Percentiles rank a stretch among this genome's conserved stretches.
phyloP scores from a whole-genome alignment of 768 basidiomycete genomes.

The Boletus barrowsii region DNA sequence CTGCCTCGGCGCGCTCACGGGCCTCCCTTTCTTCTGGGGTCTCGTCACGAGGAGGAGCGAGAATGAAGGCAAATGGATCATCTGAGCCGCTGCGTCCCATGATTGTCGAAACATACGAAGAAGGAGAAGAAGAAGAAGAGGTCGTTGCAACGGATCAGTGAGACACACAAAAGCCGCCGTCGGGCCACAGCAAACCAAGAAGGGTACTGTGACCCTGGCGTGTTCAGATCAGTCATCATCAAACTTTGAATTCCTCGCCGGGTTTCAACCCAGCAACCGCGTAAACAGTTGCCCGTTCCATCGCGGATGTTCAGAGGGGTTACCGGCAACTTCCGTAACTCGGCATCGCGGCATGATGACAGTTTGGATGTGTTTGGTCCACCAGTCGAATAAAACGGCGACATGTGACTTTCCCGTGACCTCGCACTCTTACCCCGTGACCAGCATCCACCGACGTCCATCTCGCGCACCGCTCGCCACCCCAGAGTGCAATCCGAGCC shows the following conservation, averaged over 20 bases:
- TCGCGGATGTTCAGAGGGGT: too few species aligned
- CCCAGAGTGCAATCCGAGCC: not conserved
- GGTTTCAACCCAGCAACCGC: too few species aligned
- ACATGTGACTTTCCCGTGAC: slow-evolving; percentile 45
- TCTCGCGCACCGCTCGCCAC: slow-evolving; percentile 5
- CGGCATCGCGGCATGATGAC: too few species aligned
- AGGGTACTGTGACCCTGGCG: not conserved
- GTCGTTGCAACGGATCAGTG: not conserved
- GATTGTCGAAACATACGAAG: too few species aligned
- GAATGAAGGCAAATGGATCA: slow-evolving; percentile 59
- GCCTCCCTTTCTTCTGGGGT: slow-evolving; percentile 51
- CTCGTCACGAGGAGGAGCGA: slow-evolving; percentile 66
- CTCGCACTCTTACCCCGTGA: slow-evolving; percentile 40
- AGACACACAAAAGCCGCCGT: slow-evolving; percentile 1
- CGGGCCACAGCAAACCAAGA: not conserved
- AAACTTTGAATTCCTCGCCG: too few species aligned
- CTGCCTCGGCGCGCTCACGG: slow-evolving; percentile 59
- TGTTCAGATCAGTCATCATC: not conserved
- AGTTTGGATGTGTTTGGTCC: slow-evolving; percentile 34
- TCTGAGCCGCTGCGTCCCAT: slow-evolving; percentile 40
- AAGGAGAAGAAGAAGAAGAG: not conserved
- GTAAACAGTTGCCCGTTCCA: too few species aligned
- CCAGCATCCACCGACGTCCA: slow-evolving; percentile 27
- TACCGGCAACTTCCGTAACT: too few species aligned
- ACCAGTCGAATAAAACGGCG: slow-evolving; percentile 32